Base-by-base conservation (phyloP, 2,329 filamentous ascomycete species). In the Aspergillus udagawae region DNA sequence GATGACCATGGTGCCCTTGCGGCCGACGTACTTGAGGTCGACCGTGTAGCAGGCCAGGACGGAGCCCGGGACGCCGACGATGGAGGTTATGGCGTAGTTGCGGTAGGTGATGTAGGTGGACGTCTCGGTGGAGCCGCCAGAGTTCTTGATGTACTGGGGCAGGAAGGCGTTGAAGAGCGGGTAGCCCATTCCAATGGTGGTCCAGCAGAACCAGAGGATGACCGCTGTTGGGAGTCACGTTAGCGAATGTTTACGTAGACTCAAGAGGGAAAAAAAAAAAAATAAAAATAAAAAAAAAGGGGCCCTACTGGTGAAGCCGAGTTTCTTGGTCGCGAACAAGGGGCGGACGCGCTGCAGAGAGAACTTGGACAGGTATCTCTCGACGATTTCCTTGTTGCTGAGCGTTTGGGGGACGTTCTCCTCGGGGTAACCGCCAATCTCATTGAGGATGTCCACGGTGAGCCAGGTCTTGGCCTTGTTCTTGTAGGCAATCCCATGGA, bases 91-190 rank as follows among this genome's bases (percentile, higher is more conserved):
- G 71, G 87, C 87, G 71, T 92, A 93, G 79, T 91, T 91, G 59
- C 89, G 86, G 77, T 94, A 95, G 50, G 74, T 78, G 35, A 75
- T 72, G 50, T 72, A 68, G 20, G 72, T 70, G 12, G 75, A 68
- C 20, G 73, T 73, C 4, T 64, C 61, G 51, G 75, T 75, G 14
- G 67, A 61, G 7, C 65, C 67, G 10, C 77, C 77, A 27, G 84
- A 82, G 55, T 85, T 82, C 25, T 86, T 83, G 58, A 95, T 84
- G 68, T 94, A 94, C 64, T 94, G 89, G 0, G 91, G 91, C n/a
- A 96, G 81, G 75, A 95, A 95, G 53, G 89, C 88, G 73, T 94
- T 94, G 82, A 93, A 96, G 1, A 96, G 83, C 1, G 90, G 91
- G 68, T 93, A 95, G 2, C 87, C 90, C 85, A 95, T 89, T 58